These are phyloP conservation scores for Sicyos baderoa DNA, from an alignment of 306 rosid genomes.

Conservation along the genomic window DNA sequence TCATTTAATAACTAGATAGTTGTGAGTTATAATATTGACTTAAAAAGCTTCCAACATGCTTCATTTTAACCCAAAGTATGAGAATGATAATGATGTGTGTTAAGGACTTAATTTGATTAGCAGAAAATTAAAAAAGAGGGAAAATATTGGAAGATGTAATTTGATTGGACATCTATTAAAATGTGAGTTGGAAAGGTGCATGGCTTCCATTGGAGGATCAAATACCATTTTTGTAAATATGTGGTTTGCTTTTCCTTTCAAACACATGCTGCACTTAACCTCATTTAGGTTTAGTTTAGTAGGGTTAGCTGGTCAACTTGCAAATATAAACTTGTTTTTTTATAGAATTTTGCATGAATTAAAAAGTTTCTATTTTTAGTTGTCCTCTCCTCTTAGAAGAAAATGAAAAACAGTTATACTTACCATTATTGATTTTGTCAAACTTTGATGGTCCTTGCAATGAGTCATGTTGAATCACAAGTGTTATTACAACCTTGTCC, in stretches of 20 bases:
- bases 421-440: too few species aligned
- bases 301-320: neutral
- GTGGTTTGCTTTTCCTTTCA: neutral
- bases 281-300: neutral
- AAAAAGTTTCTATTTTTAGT: too few species aligned
- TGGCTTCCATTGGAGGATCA: neutral
- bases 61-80: neutral
- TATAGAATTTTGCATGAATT: neutral
- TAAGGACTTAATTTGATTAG: neutral
- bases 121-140: neutral
- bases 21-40: neutral
- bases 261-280: neutral
- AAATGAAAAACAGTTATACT: too few species aligned
- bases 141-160: neutral
- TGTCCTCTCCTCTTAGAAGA: too few species aligned
- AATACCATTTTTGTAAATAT: neutral
- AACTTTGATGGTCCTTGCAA: too few species aligned
- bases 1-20: too few species aligned
- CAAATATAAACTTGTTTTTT: neutral
- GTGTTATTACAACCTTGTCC: too few species aligned
- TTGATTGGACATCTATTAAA: conserved; percentile 12
- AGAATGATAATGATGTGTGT: neutral
- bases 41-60: neutral
- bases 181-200: neutral
- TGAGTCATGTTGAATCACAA: too few species aligned